Conservation (phyloP, 305 asterid genomes). For the Stenogyne calaminthoides region DNA sequence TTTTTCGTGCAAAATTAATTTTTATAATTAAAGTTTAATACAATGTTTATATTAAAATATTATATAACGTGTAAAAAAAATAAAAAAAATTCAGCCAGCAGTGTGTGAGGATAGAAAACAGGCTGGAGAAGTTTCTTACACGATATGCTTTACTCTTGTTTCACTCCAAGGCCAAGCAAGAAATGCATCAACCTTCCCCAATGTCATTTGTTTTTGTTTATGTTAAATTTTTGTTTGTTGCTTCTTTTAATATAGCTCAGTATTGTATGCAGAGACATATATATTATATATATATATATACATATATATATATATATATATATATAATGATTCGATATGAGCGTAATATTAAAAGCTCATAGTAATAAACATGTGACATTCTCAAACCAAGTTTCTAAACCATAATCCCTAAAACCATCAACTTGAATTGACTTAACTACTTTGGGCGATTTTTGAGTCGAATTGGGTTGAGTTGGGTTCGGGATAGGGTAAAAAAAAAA, state of each 20-base stretch:
- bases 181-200: slow-evolving; percentile 33
- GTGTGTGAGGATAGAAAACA: slow-evolving; percentile 10
- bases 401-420: too few relatives aligned
- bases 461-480: too few relatives aligned
- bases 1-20: neutral
- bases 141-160: slow-evolving; percentile 50
- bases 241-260: neutral
- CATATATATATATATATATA: too few relatives aligned
- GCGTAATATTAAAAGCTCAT: too few relatives aligned
- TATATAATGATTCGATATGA: too few relatives aligned
- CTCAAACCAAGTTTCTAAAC: too few relatives aligned
- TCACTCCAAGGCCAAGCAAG: slow-evolving; percentile 44
- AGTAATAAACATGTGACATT: too few relatives aligned
- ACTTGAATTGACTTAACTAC: too few relatives aligned
- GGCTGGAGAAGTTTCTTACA: slow-evolving; percentile 37
- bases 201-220: neutral
- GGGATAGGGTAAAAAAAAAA: too few relatives aligned
- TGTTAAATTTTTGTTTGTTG: neutral
- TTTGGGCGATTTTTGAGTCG: too few relatives aligned
- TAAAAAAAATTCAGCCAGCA: neutral
- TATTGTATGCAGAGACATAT: neutral
- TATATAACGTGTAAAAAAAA: neutral
- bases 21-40: too few relatives aligned
- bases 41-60: neutral
- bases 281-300: too few relatives aligned